Evolutionary conservation across 139 green algal genomes (phyloP).

Genomic region (Closterium sp.): DNA sequence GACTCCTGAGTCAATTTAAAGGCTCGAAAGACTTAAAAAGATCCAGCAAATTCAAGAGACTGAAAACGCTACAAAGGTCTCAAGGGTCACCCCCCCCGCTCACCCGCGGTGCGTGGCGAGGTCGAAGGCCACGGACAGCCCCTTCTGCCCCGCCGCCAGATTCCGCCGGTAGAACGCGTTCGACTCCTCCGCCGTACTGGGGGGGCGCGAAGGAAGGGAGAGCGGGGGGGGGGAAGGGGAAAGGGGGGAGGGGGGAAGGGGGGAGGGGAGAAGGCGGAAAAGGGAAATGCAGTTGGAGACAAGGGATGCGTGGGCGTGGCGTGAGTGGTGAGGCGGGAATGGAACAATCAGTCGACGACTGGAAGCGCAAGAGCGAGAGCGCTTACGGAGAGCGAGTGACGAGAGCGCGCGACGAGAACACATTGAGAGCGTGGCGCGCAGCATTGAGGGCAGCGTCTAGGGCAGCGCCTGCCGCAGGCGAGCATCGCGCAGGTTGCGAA

Average conservation of each 20-base stretch:
- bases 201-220: neutral
- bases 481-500: neutral
- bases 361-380: neutral
- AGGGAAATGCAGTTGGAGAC: neutral
- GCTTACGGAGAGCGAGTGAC: neutral
- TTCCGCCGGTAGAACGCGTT: constrained; percentile 69
- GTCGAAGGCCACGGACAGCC: constrained; percentile 72
- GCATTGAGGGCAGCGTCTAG: neutral
- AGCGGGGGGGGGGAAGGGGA: neutral
- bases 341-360: neutral
- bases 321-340: neutral
- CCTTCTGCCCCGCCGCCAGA: constrained; percentile 67
- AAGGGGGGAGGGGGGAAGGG: neutral
- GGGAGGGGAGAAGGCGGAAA: neutral
- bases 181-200: constrained; percentile 70
- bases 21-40: no score
- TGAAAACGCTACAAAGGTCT: neutral
- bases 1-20: no score
- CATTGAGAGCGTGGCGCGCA: neutral
- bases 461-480: neutral
- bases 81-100: neutral
- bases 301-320: neutral
- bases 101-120: constrained; percentile 69
- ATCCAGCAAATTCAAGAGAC: no score
- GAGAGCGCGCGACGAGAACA: neutral